Evolutionary conservation across 1,139 yeast genomes (phyloP), one percentile per base, ranked within the genome.

Genomic region (Sugiyamaella pinicola): DNA sequence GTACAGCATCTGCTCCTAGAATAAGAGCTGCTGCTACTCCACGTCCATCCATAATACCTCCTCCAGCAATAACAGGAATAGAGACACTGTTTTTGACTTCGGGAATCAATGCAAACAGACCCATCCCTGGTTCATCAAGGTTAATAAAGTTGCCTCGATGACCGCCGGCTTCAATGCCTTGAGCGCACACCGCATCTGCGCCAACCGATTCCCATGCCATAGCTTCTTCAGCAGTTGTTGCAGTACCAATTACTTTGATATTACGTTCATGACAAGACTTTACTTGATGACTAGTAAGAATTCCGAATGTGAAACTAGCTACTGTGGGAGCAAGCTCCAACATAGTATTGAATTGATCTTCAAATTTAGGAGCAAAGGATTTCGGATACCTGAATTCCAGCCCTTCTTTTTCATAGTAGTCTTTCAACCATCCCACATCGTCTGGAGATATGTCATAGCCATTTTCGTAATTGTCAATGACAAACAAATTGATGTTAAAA

Each of bases 91-190:
- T 61, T 46, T 73, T 61, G 28, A 70, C 65, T 49, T 72, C 77
- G 1, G 61, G 61, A 50, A 74, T 75, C 10, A 57, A 54, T 2
- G 58, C 54, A 18, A 56, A 44, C 17, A 56, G 33, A 1, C 61
- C 61, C 75, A 49, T 18, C 8, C 60, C 60, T 6, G 58, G 54
- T 10, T 47, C 46, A 2, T 39, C 45, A 41, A 45, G 37, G 46
- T 53, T 51, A 28, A 49, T 31, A 21, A 69, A 75, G 55, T 70
- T 70, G 9, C 81, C 80, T 43, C 81, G 63, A 59, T 79, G 83
- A 0, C 82, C 82, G 8, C 83, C 83, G 1, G 83, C 82, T 59
- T 79, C 83, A 54, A 65, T 68, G 0, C 83, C 82, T 59, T 79
- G 83, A 34, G 73, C 69, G 12, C 75, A 67, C 2, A 79, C 54